Conservation (phyloP, 257 asterid species). For the Scutellaria barbata region DNA sequence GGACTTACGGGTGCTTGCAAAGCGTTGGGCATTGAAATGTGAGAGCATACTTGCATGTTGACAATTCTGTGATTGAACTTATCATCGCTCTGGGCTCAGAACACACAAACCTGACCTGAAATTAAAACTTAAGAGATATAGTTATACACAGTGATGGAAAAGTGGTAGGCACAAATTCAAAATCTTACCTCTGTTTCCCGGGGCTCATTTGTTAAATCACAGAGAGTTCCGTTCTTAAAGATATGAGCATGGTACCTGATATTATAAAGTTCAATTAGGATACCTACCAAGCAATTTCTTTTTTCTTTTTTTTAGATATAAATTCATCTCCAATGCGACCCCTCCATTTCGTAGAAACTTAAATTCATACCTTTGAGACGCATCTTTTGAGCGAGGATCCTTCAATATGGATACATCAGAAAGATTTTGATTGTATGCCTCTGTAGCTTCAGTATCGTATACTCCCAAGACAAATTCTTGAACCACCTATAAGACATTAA, state of each 20-base stretch:
- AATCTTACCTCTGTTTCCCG: constrained; percentile 86
- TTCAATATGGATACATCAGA: constrained; percentile 82
- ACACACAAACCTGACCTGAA: constrained; percentile 97
- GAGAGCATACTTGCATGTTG: constrained; percentile 97
- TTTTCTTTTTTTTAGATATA: constrained; percentile 12
- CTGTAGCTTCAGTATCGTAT: constrained; percentile 84
- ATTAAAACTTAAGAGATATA: constrained; percentile 33
- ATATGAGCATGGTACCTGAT: constrained; percentile 92
- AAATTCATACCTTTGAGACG: constrained; percentile 83
- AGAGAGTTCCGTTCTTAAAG: constrained; percentile 83
- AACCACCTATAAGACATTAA: constrained; percentile 56
- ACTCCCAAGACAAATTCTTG: constrained; percentile 92
- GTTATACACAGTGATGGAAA: constrained; percentile 22
- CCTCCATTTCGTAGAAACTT: constrained; percentile 20
- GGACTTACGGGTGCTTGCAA: constrained; percentile 96
- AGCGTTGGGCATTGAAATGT: constrained; percentile 93
- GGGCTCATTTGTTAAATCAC: constrained; percentile 90
- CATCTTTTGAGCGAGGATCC: constrained; percentile 99
- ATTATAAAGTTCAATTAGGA: constrained; percentile 17
- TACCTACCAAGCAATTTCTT: constrained; percentile 16
- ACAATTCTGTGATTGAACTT: constrained; percentile 88
- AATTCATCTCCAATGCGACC: constrained; percentile 12
- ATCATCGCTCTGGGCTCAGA: constrained; percentile 93
- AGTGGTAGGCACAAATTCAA: constrained; percentile 26
- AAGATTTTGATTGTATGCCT: constrained; percentile 71